Conservation (phyloP, 495 filamentous ascomycete species). For the Trichocladium uniseriatum region DNA sequence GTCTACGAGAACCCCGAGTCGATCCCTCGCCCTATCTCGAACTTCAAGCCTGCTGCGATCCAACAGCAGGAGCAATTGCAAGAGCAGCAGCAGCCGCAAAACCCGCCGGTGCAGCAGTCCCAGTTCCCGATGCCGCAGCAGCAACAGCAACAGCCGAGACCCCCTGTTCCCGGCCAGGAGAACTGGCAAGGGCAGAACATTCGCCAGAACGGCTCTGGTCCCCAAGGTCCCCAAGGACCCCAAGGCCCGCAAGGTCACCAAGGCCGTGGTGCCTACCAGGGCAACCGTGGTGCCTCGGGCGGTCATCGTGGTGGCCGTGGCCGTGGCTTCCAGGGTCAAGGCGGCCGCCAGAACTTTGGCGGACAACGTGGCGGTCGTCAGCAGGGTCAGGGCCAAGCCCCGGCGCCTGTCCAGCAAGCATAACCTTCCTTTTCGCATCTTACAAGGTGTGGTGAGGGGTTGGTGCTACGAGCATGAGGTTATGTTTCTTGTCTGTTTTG, state of each 20-base stretch:
- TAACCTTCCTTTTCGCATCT: conserved; percentile 7
- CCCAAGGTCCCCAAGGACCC: background rate
- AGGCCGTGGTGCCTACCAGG: conserved; percentile 30
- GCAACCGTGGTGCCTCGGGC: conserved; percentile 29
- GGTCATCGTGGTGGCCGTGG: conserved; percentile 26
- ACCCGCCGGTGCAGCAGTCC: conserved; percentile 23
- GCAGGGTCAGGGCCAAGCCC: conserved; percentile 24
- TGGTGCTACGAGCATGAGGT: conserved; percentile 14
- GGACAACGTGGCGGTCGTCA: conserved; percentile 33
- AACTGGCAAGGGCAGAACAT: conserved; percentile 21
- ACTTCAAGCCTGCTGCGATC: conserved; percentile 26
- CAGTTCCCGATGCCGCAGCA: conserved; percentile 19
- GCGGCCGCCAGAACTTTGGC: conserved; percentile 33
- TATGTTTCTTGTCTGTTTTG: conserved; percentile 12
- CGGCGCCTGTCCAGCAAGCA: conserved; percentile 23
- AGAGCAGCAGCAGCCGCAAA: conserved; percentile 16
- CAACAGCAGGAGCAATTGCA: conserved; percentile 26
- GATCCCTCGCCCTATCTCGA: conserved; percentile 68
- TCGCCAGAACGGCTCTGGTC: conserved; percentile 19
- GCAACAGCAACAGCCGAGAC: conserved; percentile 18
- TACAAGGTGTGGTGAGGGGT: background rate
- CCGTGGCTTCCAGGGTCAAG: conserved; percentile 28
- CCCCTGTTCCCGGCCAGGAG: conserved; percentile 11
- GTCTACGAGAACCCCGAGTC: conserved; percentile 94
- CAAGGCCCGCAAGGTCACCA: conserved; percentile 14